phyloP scores from a whole-genome alignment of 1,284 basidiomycete genomes.

The Melampsora larici-populina region DNA sequence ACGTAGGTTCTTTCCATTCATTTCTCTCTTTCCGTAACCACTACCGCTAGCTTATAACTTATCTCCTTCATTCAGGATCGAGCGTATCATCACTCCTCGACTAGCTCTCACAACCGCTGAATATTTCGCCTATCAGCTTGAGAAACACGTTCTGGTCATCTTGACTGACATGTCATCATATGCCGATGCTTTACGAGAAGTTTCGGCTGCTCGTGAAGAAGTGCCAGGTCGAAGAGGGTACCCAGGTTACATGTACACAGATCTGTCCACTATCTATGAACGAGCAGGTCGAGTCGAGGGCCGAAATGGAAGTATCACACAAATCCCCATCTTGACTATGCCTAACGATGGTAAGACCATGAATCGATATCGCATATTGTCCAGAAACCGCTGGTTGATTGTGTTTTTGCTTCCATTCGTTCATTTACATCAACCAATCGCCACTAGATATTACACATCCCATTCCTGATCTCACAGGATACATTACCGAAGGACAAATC shows the following conservation, averaged over 20 bases:
- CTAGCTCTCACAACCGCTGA: conserved; percentile 97
- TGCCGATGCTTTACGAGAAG: conserved; percentile 95
- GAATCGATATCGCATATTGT: conserved; percentile 16
- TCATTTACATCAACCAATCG: conserved; percentile 45
- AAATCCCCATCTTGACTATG: conserved; percentile 99
- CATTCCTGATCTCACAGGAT: conserved; percentile 98
- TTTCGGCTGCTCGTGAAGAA: conserved; percentile 97
- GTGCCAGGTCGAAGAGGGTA: conserved; percentile 99
- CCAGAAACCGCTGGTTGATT: background rate
- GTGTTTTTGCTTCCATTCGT: conserved; percentile 41
- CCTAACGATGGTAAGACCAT: conserved; percentile 83
- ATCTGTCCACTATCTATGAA: conserved; percentile 93
- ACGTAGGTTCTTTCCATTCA: conserved; percentile 58
- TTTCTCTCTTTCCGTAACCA: background rate
- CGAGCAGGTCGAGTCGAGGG: conserved; percentile 97
- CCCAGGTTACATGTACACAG: conserved; percentile 99
- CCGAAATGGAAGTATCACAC: conserved; percentile 97
- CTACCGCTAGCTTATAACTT: background rate
- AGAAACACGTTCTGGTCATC: conserved; percentile 99
- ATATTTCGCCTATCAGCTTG: conserved; percentile 98
- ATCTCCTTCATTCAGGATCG: conserved; percentile 61
- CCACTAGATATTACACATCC: conserved; percentile 93
- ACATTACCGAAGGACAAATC: conserved; percentile 98
- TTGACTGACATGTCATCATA: conserved; percentile 99
- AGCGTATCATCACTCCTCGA: conserved; percentile 99